A percentile compares a stretch with the other conserved stretches of the same genome.
Evolutionary conservation across 306 rosid genomes (phyloP).

Genomic region (Hippophae rhamnoides): DNA sequence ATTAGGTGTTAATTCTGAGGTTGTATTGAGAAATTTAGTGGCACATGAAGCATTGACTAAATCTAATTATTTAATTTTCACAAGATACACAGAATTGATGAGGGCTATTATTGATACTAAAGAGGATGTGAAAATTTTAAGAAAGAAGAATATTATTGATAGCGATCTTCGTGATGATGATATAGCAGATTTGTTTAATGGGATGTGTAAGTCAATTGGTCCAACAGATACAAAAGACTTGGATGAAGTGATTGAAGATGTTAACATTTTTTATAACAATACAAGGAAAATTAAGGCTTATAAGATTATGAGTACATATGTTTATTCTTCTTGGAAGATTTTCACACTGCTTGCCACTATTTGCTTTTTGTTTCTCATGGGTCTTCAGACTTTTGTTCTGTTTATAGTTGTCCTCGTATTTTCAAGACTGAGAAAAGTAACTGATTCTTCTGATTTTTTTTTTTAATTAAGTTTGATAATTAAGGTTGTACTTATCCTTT

Average conservation of each 20-base stretch:
- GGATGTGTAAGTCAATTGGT: slow-evolving; percentile 12
- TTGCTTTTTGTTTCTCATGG: slow-evolving; percentile 8
- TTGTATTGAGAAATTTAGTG: background rate
- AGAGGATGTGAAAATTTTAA: background rate
- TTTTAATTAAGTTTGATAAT: no score
- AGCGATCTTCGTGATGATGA: background rate
- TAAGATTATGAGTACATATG: background rate
- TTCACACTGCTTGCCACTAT: background rate
- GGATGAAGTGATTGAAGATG: background rate
- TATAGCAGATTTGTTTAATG: slow-evolving; percentile 11
- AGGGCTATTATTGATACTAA: background rate
- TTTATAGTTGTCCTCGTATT: slow-evolving; percentile 8
- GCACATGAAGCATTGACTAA: background rate
- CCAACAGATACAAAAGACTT: background rate
- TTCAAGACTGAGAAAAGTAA: background rate
- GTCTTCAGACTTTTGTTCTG: slow-evolving; percentile 12
- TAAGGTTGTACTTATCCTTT: no score
- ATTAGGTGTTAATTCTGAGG: background rate
- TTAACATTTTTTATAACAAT: background rate
- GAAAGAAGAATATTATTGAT: background rate
- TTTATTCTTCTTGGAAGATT: slow-evolving; percentile 5
- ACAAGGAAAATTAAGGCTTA: background rate
- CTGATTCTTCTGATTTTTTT: no score
- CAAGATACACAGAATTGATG: background rate
- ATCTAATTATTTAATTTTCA: background rate